phyloP scores from a whole-genome alignment of 495 filamentous ascomycete species.

The Viridothelium virens region DNA sequence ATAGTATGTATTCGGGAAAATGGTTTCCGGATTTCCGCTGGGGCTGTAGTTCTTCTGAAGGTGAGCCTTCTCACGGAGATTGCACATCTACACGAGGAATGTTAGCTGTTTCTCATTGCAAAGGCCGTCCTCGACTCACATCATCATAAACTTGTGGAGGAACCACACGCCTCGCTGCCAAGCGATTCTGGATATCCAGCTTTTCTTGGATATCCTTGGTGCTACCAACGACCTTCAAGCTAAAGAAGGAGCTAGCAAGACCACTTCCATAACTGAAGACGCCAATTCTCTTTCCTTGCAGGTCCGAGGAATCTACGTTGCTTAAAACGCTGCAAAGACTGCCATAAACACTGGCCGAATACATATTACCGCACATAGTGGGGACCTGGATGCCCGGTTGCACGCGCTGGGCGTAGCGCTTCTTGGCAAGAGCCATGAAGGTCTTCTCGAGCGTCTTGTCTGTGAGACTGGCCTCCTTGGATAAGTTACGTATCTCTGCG shows the following conservation, averaged over 20 bases:
- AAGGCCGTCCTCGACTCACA: slow-evolving; percentile 37
- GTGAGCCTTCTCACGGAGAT: slow-evolving; percentile 87
- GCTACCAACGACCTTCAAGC: slow-evolving; percentile 71
- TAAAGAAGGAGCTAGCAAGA: slow-evolving; percentile 83
- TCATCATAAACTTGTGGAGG: slow-evolving; percentile 80
- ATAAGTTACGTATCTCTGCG: slow-evolving; percentile 73
- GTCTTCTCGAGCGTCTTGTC: slow-evolving; percentile 97
- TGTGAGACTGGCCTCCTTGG: slow-evolving; percentile 74
- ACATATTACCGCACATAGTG: slow-evolving; percentile 98
- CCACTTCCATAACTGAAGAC: slow-evolving; percentile 96
- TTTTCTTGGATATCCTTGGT: slow-evolving; percentile 68
- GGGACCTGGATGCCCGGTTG: slow-evolving; percentile 76
- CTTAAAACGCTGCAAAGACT: slow-evolving; percentile 70
- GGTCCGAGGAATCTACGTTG: slow-evolving; percentile 58
- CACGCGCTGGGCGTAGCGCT: slow-evolving; percentile 84
- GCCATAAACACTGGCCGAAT: slow-evolving; percentile 88
- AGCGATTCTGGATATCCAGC: slow-evolving; percentile 68
- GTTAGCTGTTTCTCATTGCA: slow-evolving; percentile 12
- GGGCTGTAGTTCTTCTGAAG: slow-evolving; percentile 85
- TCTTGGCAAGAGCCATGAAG: slow-evolving; percentile 92
- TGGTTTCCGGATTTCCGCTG: slow-evolving; percentile 62
- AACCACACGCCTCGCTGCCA: slow-evolving; percentile 63
- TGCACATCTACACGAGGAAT: slow-evolving; percentile 61
- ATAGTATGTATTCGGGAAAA: slow-evolving; percentile 81
- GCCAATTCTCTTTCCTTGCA: slow-evolving; percentile 78